Conservation (phyloP, 208 protist species). For the Leishmania mexicana region DNA sequence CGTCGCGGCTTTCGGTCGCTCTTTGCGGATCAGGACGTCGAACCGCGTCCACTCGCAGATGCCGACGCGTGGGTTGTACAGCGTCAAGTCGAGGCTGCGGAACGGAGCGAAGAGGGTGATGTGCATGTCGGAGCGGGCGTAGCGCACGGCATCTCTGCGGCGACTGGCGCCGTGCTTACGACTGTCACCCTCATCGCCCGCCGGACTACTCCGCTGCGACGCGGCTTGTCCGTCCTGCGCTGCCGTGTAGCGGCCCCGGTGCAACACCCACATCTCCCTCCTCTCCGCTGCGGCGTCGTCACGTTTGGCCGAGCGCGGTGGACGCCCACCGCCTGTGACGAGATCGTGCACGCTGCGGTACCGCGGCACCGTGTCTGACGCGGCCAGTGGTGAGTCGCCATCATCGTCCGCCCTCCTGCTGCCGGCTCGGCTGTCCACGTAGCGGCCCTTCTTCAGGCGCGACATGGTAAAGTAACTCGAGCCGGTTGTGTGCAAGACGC, state of each 20-base stretch:
- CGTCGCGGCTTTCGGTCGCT: not conserved
- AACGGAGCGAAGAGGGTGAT: constrained; percentile 73
- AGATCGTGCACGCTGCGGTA: constrained; percentile 72
- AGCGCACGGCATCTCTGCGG: not conserved
- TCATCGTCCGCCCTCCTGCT: not conserved
- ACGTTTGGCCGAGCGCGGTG: not conserved
- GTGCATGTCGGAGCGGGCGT: constrained; percentile 43
- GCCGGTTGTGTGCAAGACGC: constrained; percentile 56
- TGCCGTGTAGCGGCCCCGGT: constrained; percentile 2
- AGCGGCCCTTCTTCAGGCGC: not conserved
- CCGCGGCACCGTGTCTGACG: constrained; percentile 19
- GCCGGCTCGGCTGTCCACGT: not conserved
- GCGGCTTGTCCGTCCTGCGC: not conserved
- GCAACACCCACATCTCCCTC: constrained; percentile 13
- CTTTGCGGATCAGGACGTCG: constrained; percentile 77
- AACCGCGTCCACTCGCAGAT: constrained; percentile 80
- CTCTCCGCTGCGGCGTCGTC: not conserved
- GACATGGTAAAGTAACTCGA: constrained; percentile 71
- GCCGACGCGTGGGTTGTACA: constrained; percentile 43
- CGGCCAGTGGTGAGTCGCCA: not conserved
- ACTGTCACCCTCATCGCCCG: not conserved
- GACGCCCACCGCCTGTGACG: not conserved
- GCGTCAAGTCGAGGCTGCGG: constrained; percentile 69
- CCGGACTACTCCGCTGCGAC: not conserved
- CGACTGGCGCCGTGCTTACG: not conserved